These are phyloP conservation scores for Beauveria sp. DNA, from an alignment of 2,329 filamentous ascomycete species.

Conservation along the genomic window DNA sequence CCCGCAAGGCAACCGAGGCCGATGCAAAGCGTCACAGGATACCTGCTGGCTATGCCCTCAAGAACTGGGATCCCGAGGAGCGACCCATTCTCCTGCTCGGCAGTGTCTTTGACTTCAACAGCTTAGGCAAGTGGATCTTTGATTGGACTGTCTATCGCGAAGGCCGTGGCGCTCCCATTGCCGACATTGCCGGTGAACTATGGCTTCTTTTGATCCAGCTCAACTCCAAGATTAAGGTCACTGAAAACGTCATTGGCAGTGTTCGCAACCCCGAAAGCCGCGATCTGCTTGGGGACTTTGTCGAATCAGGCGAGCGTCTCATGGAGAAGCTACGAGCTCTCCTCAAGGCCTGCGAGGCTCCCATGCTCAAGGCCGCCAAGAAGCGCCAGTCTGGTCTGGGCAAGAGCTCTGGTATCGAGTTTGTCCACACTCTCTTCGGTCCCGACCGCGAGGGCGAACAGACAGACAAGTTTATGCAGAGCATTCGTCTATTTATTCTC, in stretches of 20 bases:
- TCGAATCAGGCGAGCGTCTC: constrained; percentile 79
- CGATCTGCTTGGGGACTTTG: constrained; percentile 83
- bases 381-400: constrained; percentile 63
- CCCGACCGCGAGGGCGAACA: constrained; percentile 81
- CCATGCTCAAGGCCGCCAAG: constrained; percentile 89
- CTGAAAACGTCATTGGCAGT: constrained; percentile 66
- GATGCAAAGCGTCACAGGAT: constrained; percentile 64
- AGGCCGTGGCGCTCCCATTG: constrained; percentile 71
- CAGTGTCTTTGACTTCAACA: constrained; percentile 96
- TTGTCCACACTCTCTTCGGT: constrained; percentile 93
- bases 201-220: constrained; percentile 94
- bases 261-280: constrained; percentile 67
- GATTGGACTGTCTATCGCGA: constrained; percentile 96
- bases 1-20: constrained; percentile 46
- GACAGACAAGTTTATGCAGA: constrained; percentile 89
- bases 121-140: constrained; percentile 97
- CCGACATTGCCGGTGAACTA: constrained; percentile 86
- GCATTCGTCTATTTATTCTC: constrained; percentile 80
- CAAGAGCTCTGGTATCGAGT: constrained; percentile 87
- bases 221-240: constrained; percentile 86
- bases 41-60: constrained; percentile 83
- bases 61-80: constrained; percentile 96
- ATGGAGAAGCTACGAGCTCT: constrained; percentile 79
- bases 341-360: constrained; percentile 84
- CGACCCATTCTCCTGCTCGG: constrained; percentile 89